Evolutionary conservation across 345 rosid species (phyloP).

Genomic region (Euphorbia lathyris): DNA sequence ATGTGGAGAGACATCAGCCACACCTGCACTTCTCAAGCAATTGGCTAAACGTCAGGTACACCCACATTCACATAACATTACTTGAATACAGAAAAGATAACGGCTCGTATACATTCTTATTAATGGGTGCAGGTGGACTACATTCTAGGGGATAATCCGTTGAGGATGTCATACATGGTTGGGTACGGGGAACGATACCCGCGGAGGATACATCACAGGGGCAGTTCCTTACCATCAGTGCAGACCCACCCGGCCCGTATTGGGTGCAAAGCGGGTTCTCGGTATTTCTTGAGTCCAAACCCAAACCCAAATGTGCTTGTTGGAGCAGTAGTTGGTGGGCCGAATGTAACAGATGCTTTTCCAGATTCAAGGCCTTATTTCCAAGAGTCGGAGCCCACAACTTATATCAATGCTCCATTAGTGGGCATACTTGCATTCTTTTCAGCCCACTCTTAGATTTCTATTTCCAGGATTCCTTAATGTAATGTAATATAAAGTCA

Average conservation of each 20-base stretch:
- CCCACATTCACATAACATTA: background rate
- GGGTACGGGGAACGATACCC: constrained; percentile 32
- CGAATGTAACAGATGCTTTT: constrained; percentile 29
- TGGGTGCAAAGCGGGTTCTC: constrained; percentile 28
- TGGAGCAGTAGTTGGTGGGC: constrained; percentile 38
- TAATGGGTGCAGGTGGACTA: constrained; percentile 41
- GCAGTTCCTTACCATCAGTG: constrained; percentile 30
- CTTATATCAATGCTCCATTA: constrained; percentile 34
- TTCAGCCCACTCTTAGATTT: constrained; percentile 62
- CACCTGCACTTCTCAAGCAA: constrained; percentile 31
- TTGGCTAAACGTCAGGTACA: constrained; percentile 35
- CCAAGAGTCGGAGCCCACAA: constrained; percentile 37
- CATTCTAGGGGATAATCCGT: constrained; percentile 37
- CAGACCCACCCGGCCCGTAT: constrained; percentile 30
- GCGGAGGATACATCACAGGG: constrained; percentile 34
- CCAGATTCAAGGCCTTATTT: constrained; percentile 34
- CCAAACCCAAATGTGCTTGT: constrained; percentile 31
- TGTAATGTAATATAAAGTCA: background rate
- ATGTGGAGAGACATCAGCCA: constrained; percentile 23
- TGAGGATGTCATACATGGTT: constrained; percentile 37
- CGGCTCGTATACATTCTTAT: too few species aligned
- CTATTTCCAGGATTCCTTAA: background rate
- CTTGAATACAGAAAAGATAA: too few species aligned
- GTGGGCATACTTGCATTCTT: constrained; percentile 28
- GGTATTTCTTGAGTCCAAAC: constrained; percentile 25